Conservation (phyloP, 306 rosid genomes). For the Biancaea sappan region DNA sequence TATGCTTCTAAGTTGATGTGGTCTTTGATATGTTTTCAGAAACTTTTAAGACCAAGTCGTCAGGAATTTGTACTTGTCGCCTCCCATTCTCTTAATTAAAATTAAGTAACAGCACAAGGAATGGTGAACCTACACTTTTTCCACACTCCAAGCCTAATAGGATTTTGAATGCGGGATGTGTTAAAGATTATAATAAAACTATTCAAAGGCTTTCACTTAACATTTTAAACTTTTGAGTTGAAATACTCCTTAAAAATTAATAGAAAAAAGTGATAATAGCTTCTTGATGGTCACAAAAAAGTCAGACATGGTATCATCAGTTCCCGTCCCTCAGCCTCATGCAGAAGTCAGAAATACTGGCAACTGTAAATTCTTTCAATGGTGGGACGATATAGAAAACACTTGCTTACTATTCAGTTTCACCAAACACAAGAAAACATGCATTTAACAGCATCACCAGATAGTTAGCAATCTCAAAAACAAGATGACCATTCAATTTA, state of each 20-base stretch:
- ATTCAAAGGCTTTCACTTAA: not conserved
- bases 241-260: not conserved
- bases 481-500: slow-evolving; percentile 21
- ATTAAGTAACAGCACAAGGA: too few species aligned
- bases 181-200: not conserved
- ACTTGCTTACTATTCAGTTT: not conserved
- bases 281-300: not conserved
- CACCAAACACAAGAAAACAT: not conserved
- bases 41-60: too few species aligned
- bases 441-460: not conserved
- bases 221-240: not conserved
- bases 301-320: not conserved
- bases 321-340: not conserved
- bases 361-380: not conserved
- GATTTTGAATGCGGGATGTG: not conserved
- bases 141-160: too few species aligned
- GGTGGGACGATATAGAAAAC: not conserved
- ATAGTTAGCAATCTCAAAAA: slow-evolving; percentile 8
- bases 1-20: too few species aligned
- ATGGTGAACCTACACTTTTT: too few species aligned
- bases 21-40: too few species aligned
- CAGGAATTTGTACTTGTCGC: too few species aligned
- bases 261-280: not conserved
- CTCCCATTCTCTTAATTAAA: too few species aligned
- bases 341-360: not conserved